These are phyloP conservation scores for Nidula niveotomentosa DNA, from an alignment of 1,284 basidiomycete genomes.

Conservation along the genomic window DNA sequence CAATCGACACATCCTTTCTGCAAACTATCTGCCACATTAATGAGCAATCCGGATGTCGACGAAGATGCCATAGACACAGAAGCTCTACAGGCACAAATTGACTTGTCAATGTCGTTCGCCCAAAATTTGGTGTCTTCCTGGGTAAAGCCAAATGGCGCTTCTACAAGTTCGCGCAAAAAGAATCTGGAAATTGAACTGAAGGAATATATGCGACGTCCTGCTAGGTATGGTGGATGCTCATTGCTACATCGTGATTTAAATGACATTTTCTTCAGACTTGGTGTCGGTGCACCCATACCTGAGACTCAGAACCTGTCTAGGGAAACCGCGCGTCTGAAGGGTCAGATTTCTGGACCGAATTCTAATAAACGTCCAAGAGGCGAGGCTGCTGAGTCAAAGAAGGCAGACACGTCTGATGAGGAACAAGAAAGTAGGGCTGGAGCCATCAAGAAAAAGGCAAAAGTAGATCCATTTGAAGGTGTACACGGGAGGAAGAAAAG, in stretches of 20 bases:
- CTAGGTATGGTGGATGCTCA: constrained; percentile 45
- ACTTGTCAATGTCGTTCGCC: constrained; percentile 74
- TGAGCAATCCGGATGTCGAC: constrained; percentile 20
- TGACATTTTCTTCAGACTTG: constrained; percentile 45
- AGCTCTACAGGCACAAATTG: constrained; percentile 71
- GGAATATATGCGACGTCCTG: constrained; percentile 63
- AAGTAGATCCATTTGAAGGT: constrained; percentile 53
- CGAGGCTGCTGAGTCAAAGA: constrained; percentile 26
- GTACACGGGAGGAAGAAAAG: constrained; percentile 29
- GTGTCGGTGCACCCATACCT: constrained; percentile 65
- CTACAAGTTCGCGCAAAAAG: constrained; percentile 24
- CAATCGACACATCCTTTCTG: background rate
- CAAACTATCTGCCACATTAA: constrained; percentile 4
- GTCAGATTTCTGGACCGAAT: constrained; percentile 46
- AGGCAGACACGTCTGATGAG: constrained; percentile 29
- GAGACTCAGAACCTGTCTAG: constrained; percentile 38
- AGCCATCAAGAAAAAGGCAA: constrained; percentile 56
- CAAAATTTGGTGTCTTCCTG: constrained; percentile 72
- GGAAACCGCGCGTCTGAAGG: constrained; percentile 54
- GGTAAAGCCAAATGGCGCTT: constrained; percentile 51
- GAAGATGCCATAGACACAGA: constrained; percentile 61
- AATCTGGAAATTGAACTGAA: constrained; percentile 58
- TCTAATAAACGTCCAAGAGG: constrained; percentile 47
- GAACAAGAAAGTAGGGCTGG: constrained; percentile 58
- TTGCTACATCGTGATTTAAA: constrained; percentile 10